A percentile compares a stretch with the other conserved stretches of the same genome.
Conservation (phyloP, 306 rosid genomes). For the Lithocarpus polystachyus region DNA sequence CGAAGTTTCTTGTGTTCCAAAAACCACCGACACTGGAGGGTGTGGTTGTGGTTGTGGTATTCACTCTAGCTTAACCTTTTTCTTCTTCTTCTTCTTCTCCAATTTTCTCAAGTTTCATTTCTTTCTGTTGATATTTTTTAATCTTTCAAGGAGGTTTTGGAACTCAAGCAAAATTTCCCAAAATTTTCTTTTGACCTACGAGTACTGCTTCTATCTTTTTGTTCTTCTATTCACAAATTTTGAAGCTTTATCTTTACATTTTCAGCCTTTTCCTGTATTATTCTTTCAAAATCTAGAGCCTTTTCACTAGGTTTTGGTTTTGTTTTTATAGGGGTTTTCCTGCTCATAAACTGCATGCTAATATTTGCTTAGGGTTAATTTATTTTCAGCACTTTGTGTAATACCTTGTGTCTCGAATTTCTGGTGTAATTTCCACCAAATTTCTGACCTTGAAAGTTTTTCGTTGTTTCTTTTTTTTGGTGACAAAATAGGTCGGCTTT, state of each 20-base stretch:
- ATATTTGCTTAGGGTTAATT: neutral
- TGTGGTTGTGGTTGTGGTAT: neutral
- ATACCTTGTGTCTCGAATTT: neutral
- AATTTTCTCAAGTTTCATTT: neutral
- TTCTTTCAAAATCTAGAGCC: neutral
- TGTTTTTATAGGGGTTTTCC: neutral
- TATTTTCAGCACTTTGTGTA: neutral
- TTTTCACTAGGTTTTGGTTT: neutral
- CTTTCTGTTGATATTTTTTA: neutral
- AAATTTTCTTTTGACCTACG: neutral
- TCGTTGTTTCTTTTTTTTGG: neutral
- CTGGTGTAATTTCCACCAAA: neutral
- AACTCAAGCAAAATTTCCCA: neutral
- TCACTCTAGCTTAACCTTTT: neutral
- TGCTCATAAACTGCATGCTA: neutral
- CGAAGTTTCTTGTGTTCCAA: neutral
- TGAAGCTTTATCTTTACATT: neutral
- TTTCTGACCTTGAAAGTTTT: neutral
- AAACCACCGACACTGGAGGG: conserved; percentile 25
- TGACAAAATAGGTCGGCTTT: too few relatives aligned
- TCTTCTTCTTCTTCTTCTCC: neutral
- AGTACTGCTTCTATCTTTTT: too few relatives aligned
- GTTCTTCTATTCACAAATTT: neutral
- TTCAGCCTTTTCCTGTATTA: neutral
- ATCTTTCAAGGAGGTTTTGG: conserved; percentile 9